These are phyloP conservation scores for Neurospora africana DNA, from an alignment of 495 filamentous ascomycete genomes.

Conservation along the genomic window DNA sequence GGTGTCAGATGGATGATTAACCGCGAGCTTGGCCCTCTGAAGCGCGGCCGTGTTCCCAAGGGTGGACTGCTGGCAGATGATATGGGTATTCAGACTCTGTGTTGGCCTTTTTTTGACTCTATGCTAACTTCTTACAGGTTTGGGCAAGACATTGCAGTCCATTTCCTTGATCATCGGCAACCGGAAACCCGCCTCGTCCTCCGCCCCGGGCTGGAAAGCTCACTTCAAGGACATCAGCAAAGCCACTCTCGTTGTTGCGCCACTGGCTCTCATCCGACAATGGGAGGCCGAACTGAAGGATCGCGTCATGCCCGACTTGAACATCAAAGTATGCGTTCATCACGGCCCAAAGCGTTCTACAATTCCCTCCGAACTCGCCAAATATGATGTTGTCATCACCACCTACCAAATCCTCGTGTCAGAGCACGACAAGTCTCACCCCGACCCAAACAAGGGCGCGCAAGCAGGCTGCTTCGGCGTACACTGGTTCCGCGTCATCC, in stretches of 20 bases:
- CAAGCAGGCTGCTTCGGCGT: constrained; percentile 81
- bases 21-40: constrained; percentile 71
- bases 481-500: constrained; percentile 88
- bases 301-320: constrained; percentile 57
- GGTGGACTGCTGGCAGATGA: constrained; percentile 83
- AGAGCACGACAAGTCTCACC: constrained; percentile 60
- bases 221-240: constrained; percentile 55
- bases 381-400: constrained; percentile 93
- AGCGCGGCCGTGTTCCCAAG: constrained; percentile 68
- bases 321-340: constrained; percentile 72
- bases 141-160: constrained; percentile 78
- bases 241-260: constrained; percentile 86
- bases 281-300: constrained; percentile 89
- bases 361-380: constrained; percentile 56
- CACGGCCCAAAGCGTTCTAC: constrained; percentile 83
- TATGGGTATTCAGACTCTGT: constrained; percentile 42
- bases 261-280: constrained; percentile 88
- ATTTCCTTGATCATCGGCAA: constrained; percentile 76
- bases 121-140: neutral
- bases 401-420: constrained; percentile 93
- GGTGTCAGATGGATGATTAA: constrained; percentile 89
- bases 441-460: constrained; percentile 35
- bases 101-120: neutral
- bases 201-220: constrained; percentile 42
- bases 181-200: constrained; percentile 48